Conservation (phyloP, 768 basidiomycete species). For the Leccinellum rugosiceps region DNA sequence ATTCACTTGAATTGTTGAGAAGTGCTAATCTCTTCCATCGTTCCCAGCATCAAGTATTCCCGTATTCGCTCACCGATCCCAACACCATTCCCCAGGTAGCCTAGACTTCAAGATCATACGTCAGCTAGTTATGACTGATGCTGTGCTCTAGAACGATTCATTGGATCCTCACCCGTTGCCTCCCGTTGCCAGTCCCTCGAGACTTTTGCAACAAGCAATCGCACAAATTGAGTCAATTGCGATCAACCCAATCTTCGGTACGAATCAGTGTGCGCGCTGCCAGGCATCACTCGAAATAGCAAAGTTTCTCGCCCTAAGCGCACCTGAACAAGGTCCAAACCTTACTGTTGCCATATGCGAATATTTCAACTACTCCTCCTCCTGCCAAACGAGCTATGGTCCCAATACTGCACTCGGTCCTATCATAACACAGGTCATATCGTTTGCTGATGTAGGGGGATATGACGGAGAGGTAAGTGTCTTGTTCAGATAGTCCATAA, state of each 20-base stretch:
- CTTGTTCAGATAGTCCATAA: neutral
- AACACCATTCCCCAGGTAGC: slow-evolving; percentile 49
- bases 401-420: slow-evolving; percentile 46
- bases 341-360: slow-evolving; percentile 62
- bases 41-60: slow-evolving; percentile 54
- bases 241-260: slow-evolving; percentile 49
- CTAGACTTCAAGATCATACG: too few relatives aligned
- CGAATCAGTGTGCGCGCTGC: slow-evolving; percentile 56
- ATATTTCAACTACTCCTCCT: slow-evolving; percentile 48
- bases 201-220: slow-evolving; percentile 51
- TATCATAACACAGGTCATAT: slow-evolving; percentile 66
- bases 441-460: slow-evolving; percentile 68
- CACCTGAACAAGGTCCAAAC: slow-evolving; percentile 56
- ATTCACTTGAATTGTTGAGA: neutral
- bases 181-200: slow-evolving; percentile 44
- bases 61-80: slow-evolving; percentile 61
- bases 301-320: slow-evolving; percentile 64
- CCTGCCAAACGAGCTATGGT: slow-evolving; percentile 50
- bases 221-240: slow-evolving; percentile 55
- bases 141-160: slow-evolving; percentile 44
- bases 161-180: slow-evolving; percentile 66
- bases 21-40: neutral
- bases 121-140: neutral
- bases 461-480: slow-evolving; percentile 64
- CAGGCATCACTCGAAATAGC: slow-evolving; percentile 56